phyloP scores from a whole-genome alignment of 768 basidiomycete genomes.

The Suillus clintonianus region DNA sequence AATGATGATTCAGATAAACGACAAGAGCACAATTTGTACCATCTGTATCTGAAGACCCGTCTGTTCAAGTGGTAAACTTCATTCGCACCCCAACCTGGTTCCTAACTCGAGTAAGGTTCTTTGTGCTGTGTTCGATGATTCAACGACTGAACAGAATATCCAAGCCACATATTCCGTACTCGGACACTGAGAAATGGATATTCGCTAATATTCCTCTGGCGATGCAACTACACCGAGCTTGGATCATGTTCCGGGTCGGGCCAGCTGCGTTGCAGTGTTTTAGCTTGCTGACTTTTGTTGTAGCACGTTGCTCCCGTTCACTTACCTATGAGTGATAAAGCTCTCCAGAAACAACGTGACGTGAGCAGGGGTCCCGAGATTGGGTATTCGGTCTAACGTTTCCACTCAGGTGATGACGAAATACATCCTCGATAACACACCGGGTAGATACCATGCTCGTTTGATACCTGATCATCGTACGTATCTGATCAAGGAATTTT shows the following conservation, averaged over 20 bases:
- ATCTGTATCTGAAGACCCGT: conserved; percentile 49
- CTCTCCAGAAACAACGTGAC: conserved; percentile 12
- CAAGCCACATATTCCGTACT: conserved; percentile 38
- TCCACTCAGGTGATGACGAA: conserved; percentile 36
- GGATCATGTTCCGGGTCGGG: conserved; percentile 50
- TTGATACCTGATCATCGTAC: conserved; percentile 56
- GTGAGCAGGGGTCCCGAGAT: background rate
- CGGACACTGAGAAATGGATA: conserved; percentile 46
- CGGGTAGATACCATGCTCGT: conserved; percentile 46
- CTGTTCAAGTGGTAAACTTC: conserved; percentile 58
- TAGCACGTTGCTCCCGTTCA: conserved; percentile 20
- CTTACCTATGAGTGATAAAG: conserved; percentile 5
- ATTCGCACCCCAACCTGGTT: conserved; percentile 64
- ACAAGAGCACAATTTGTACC: conserved; percentile 66
- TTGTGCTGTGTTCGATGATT: background rate
- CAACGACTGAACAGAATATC: conserved; percentile 31
- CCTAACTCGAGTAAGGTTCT: conserved; percentile 46
- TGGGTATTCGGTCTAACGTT: background rate
- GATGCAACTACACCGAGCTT: conserved; percentile 52
- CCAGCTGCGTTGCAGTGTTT: background rate
- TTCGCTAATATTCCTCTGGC: conserved; percentile 55
- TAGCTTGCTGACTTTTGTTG: background rate
- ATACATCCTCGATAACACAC: conserved; percentile 51
- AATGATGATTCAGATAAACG: conserved; percentile 2
- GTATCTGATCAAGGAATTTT: conserved; percentile 16